These are phyloP conservation scores for Ophidiomyces ophidiicola DNA, from an alignment of 2,329 filamentous ascomycete species.

Conservation along the genomic window DNA sequence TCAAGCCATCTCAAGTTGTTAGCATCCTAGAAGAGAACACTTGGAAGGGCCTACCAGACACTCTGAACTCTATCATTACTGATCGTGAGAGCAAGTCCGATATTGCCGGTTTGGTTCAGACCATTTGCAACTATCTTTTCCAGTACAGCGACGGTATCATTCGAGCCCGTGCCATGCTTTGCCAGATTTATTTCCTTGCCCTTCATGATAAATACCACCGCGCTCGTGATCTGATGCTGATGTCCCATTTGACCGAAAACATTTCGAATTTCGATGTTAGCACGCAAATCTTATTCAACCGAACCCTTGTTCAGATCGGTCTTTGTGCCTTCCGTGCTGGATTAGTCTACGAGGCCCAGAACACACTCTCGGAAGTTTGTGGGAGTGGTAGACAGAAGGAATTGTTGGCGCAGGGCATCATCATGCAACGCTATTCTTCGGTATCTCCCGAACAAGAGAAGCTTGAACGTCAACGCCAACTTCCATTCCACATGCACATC, in stretches of 20 bases:
- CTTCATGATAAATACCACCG: constrained; percentile 97
- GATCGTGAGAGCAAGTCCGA: constrained; percentile 57
- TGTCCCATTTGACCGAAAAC: constrained; percentile 97
- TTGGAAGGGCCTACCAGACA: constrained; percentile 65
- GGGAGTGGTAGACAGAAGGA: constrained; percentile 97
- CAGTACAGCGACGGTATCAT: constrained; percentile 89
- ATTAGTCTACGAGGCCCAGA: constrained; percentile 93
- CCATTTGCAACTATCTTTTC: constrained; percentile 91
- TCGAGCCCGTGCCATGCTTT: constrained; percentile 90
- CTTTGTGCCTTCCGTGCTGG: constrained; percentile 96
- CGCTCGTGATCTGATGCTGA: constrained; percentile 97
- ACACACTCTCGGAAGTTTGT: constrained; percentile 94
- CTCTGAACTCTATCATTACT: constrained; percentile 67
- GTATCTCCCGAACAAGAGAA: constrained; percentile 97
- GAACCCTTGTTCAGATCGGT: constrained; percentile 91
- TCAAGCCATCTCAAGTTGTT: constrained; percentile 92
- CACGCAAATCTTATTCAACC: constrained; percentile 97
- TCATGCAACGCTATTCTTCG: constrained; percentile 93
- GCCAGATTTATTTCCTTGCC: constrained; percentile 96
- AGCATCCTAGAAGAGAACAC: constrained; percentile 88
- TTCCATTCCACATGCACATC: constrained; percentile 99
- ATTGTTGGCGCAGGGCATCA: constrained; percentile 90
- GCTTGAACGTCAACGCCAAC: constrained; percentile 88
- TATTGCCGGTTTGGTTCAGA: constrained; percentile 61
- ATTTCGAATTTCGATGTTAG: constrained; percentile 94